Base-by-base conservation (phyloP, 1,284 basidiomycete species). In the Apiotrichum gamsii region DNA sequence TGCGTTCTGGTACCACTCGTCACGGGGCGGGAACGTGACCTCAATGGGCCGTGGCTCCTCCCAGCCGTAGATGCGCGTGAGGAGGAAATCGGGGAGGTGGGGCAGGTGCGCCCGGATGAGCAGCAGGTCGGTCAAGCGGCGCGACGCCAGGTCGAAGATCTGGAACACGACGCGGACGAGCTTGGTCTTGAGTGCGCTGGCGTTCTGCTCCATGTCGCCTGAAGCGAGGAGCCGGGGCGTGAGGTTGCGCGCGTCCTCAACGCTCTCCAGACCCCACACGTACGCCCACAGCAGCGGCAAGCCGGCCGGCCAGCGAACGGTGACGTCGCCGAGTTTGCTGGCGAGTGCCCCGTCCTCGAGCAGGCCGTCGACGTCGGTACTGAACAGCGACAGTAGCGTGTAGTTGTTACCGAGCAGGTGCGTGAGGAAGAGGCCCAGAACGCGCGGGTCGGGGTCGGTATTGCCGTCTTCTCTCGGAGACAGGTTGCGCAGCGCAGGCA, bases 371-470 rank as follows among this genome's bases (percentile, higher is more conserved):
- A 39, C 30, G 8, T 25, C 23, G 8, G 29, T 31, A 33, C 49
- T 38, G 40, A 64, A 61, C 13, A 65, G 46, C 11, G 60, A 54
- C 5, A 65, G 39, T 21, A 69, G 52, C 3, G 60, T 53, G 45
- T 70, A 70, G 45, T 69, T 67, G 61, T 64, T 64, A 39, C 56
- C 54, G 21, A 67, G 56, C 20, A 65, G 55, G 47, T 70, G 65
- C 1, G 68, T 51, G 33, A 70, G 54, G 3, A 70, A 55, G 8
- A 61, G 48, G 3, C 64, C 58, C 4, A 70, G 51, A 14, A 69
- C 54, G n/a, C 50, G 50, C 2, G 56, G 20, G 23, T 62, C 43
- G 3, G 60, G 56, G 4, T n/a, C 23, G 25, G 21, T n/a, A n/a
- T 45, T 39, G 18, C 32, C 38, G 4, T 24, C 21, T 4, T 8